These are phyloP conservation scores for Aquilaria agallochum DNA, from an alignment of 441 rosid genomes.

Conservation along the genomic window DNA sequence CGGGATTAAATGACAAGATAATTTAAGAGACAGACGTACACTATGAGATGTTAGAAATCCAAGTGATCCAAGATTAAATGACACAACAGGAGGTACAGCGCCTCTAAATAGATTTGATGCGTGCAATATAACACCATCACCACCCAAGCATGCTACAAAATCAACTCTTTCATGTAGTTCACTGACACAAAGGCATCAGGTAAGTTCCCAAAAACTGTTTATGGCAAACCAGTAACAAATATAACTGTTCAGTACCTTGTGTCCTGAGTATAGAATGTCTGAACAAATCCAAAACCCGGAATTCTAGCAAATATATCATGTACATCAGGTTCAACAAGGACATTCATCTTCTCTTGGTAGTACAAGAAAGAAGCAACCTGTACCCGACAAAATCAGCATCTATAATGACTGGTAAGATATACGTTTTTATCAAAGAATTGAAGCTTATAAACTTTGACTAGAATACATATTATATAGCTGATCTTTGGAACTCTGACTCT, in stretches of 20 bases:
- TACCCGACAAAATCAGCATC: constrained; percentile 12
- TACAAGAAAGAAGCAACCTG: constrained; percentile 92
- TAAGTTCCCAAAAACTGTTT: constrained; percentile 6
- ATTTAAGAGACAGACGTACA: constrained; percentile 40
- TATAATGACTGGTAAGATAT: constrained; percentile 1
- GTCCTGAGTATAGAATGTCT: constrained; percentile 97
- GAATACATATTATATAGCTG: no score
- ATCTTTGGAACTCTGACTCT: no score
- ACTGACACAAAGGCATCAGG: constrained; percentile 35
- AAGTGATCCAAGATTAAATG: constrained; percentile 96
- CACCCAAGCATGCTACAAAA: constrained; percentile 97
- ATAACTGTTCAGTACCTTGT: constrained; percentile 53
- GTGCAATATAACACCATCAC: constrained; percentile 96
- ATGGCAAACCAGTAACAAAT: constrained; percentile 1
- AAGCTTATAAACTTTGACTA: no score
- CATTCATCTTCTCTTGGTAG: constrained; percentile 94
- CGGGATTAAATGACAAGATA: constrained; percentile 12
- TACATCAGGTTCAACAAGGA: constrained; percentile 96
- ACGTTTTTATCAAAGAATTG: not conserved
- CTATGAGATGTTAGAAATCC: constrained; percentile 96
- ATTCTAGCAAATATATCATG: constrained; percentile 97
- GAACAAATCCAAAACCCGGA: constrained; percentile 97
- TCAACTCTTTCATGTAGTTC: constrained; percentile 98
- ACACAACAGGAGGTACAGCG: constrained; percentile 94
- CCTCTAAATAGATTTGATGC: constrained; percentile 93